Evolutionary conservation across 1,284 basidiomycete genomes (phyloP).

Genomic region (Vanrija sp.): DNA sequence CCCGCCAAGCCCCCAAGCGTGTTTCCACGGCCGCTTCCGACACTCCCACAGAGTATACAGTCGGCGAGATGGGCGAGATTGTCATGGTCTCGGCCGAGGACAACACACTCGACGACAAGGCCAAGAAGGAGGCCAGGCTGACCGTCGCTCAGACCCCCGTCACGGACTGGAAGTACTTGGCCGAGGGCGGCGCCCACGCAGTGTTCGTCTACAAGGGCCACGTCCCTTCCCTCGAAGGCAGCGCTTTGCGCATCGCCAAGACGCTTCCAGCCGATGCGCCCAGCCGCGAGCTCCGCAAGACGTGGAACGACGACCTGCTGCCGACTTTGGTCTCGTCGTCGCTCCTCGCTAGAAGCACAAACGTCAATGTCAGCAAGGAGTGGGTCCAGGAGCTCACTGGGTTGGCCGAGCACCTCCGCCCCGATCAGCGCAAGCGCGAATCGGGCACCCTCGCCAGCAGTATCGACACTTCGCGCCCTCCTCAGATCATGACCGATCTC

Average conservation of each 20-base stretch:
- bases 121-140: background rate
- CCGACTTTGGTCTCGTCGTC: constrained; percentile 56
- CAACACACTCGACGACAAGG: background rate
- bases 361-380: constrained; percentile 54
- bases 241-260: constrained; percentile 57
- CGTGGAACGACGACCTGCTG: constrained; percentile 31
- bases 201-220: constrained; percentile 74
- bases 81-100: constrained; percentile 20
- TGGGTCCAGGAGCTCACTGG: constrained; percentile 62
- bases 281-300: constrained; percentile 6
- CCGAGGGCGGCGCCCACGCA: constrained; percentile 83
- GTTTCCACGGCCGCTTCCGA: constrained; percentile 14
- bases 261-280: background rate
- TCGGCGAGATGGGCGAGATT: constrained; percentile 33
- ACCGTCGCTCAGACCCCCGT: constrained; percentile 32
- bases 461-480: constrained; percentile 62
- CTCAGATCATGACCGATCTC: constrained; percentile 57
- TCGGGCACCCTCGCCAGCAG: constrained; percentile 50
- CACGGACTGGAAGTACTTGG: constrained; percentile 72
- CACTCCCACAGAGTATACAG: constrained; percentile 29
- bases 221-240: constrained; percentile 56
- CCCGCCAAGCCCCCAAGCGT: background rate
- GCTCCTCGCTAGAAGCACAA: constrained; percentile 59
- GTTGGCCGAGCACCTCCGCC: constrained; percentile 55
- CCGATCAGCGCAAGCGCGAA: constrained; percentile 55